Evolutionary conservation across 192 early-diverging fungal genomes (phyloP).

Genomic region (Geranomyces variabilis): DNA sequence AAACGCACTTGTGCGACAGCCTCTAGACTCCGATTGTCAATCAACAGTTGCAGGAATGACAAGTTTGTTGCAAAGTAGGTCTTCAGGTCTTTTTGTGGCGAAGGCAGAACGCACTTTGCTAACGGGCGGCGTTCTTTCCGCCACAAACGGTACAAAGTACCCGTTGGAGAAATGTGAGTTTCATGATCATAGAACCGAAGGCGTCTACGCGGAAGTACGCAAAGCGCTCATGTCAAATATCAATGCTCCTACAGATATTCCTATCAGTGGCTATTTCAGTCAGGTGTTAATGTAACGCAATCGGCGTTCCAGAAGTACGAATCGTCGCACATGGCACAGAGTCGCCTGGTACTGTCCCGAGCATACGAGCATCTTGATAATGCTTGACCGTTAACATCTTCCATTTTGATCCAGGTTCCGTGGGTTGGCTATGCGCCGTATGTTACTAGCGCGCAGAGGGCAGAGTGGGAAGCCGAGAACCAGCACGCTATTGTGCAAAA

Average conservation of each 20-base stretch:
- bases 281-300: background rate
- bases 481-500: background rate
- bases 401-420: conserved; percentile 9
- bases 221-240: too few species aligned
- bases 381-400: background rate
- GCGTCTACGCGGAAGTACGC: background rate
- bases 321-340: background rate
- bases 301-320: background rate
- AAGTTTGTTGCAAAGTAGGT: conserved; percentile 16
- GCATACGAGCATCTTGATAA: background rate
- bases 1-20: background rate
- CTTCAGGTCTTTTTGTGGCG: background rate
- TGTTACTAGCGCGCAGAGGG: conserved; percentile 6
- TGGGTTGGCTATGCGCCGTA: conserved; percentile 29
- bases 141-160: background rate
- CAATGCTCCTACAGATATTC: background rate
- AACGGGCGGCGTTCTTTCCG: background rate
- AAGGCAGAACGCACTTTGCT: background rate
- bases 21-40: conserved; percentile 20
- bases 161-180: conserved; percentile 9
- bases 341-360: conserved; percentile 3
- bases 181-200: background rate
- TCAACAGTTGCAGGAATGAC: conserved; percentile 7
- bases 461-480: conserved; percentile 13
- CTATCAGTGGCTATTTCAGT: background rate